Percentiles rank a stretch among this genome's conserved stretches.
Conservation (phyloP, 495 filamentous ascomycete species). For the Neurospora sublineolata region DNA sequence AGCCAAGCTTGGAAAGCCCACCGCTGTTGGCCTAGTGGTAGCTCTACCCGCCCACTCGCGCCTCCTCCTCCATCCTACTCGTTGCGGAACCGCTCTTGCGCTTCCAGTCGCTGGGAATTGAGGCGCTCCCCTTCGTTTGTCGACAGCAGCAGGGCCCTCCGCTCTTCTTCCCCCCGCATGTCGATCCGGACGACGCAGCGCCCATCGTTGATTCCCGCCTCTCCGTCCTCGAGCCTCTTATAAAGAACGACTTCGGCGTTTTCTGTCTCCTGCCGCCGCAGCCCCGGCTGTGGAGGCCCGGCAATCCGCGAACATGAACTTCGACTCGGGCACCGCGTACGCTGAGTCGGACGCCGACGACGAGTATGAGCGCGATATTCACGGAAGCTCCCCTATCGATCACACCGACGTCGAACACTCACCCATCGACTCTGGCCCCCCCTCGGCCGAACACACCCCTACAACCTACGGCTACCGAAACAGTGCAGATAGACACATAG, state of each 20-base stretch:
- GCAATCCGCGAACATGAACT: constrained; percentile 36
- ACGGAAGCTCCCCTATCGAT: constrained; percentile 59
- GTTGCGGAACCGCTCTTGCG: not conserved
- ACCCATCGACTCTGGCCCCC: constrained; percentile 67
- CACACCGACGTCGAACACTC: constrained; percentile 69
- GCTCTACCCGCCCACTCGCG: not conserved
- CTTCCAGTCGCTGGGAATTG: not conserved
- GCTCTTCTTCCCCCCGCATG: constrained; percentile 2
- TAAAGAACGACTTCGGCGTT: not conserved
- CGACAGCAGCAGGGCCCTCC: not conserved
- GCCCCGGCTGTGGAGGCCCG: constrained; percentile 17
- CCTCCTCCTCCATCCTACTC: not conserved
- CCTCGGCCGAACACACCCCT: constrained; percentile 76
- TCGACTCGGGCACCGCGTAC: constrained; percentile 50
- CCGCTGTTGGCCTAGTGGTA: not conserved
- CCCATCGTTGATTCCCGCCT: not conserved
- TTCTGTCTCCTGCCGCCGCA: constrained; percentile 7
- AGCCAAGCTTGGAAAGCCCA: not conserved
- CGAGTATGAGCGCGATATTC: constrained; percentile 77
- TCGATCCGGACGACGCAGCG: constrained; percentile 2
- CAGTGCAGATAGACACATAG: constrained; percentile 57
- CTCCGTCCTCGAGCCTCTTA: not conserved
- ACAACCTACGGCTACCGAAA: constrained; percentile 71
- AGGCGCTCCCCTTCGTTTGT: not conserved
- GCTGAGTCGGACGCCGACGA: constrained; percentile 89